These are phyloP conservation scores for Linnemannia hyalina DNA, from an alignment of 192 early-diverging fungal genomes.

Conservation along the genomic window DNA sequence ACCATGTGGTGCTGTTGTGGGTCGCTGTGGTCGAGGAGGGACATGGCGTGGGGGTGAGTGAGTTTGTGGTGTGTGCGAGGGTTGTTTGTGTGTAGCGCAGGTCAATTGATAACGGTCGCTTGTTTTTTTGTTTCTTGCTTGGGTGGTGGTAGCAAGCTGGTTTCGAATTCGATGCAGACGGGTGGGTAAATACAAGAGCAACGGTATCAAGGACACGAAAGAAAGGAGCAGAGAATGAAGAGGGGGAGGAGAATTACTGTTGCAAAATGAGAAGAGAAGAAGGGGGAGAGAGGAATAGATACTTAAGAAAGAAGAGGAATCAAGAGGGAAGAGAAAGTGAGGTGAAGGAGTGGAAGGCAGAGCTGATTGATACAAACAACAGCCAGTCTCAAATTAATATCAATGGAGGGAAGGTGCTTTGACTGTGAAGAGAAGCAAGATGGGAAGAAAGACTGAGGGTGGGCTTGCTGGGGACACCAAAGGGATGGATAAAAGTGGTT, in stretches of 20 bases:
- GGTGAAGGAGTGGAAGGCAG: background rate
- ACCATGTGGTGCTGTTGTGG: constrained; percentile 7
- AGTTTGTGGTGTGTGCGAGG: background rate
- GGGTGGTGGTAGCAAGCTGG: too few species aligned
- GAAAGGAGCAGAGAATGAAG: background rate
- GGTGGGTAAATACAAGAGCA: background rate
- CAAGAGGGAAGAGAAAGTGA: background rate
- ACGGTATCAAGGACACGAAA: background rate
- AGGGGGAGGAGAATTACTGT: background rate
- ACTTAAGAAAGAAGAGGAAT: background rate
- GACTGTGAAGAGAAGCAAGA: background rate
- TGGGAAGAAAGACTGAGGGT: constrained; percentile 11
- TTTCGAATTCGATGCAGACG: background rate
- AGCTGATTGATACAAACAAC: background rate
- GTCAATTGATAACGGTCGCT: background rate
- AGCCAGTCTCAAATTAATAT: background rate
- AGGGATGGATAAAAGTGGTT: background rate
- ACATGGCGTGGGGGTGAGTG: background rate
- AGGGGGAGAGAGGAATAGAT: background rate
- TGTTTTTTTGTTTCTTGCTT: background rate
- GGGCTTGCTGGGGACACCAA: constrained; percentile 2
- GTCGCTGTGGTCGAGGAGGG: constrained; percentile 20
- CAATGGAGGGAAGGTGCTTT: background rate
- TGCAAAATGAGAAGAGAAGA: background rate
- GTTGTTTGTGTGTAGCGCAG: constrained; percentile 5